These are phyloP conservation scores for Logfia minima DNA, from an alignment of 129 eudicot species.

Conservation along the genomic window DNA sequence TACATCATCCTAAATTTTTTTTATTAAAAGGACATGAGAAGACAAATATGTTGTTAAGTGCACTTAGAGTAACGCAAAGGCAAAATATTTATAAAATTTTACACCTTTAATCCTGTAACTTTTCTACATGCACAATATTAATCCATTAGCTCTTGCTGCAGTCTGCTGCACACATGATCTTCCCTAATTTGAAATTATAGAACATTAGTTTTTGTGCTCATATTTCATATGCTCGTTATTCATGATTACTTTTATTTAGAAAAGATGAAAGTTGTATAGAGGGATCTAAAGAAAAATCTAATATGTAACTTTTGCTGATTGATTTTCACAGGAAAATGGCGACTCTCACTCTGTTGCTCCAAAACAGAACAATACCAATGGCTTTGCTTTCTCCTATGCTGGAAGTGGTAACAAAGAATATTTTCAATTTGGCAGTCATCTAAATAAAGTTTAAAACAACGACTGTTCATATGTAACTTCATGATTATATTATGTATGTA, in stretches of 20 bases:
- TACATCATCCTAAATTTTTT: too few species aligned
- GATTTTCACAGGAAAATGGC: slow-evolving; percentile 57
- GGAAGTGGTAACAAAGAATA: slow-evolving; percentile 68
- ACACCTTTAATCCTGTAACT: too few species aligned
- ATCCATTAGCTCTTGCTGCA: too few species aligned
- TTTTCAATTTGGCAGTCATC: neutral
- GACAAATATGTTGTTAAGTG: too few species aligned
- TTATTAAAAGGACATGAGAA: too few species aligned
- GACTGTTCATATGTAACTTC: slow-evolving; percentile 4
- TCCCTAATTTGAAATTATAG: neutral
- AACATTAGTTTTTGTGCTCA: neutral
- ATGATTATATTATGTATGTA: slow-evolving; percentile 29
- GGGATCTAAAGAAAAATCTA: neutral
- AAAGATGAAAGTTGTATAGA: too few species aligned
- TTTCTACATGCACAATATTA: too few species aligned
- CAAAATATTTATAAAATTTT: too few species aligned
- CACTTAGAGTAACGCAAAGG: too few species aligned
- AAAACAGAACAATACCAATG: slow-evolving; percentile 58
- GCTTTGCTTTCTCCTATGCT: slow-evolving; percentile 65
- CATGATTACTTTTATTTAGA: neutral
- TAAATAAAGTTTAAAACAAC: neutral
- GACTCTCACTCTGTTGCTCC: slow-evolving; percentile 43
- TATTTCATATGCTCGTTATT: neutral
- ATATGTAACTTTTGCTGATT: neutral
- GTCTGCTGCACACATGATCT: too few species aligned